phyloP scores from a whole-genome alignment of 2,329 filamentous ascomycete species.

The Clonostachys rosea region DNA sequence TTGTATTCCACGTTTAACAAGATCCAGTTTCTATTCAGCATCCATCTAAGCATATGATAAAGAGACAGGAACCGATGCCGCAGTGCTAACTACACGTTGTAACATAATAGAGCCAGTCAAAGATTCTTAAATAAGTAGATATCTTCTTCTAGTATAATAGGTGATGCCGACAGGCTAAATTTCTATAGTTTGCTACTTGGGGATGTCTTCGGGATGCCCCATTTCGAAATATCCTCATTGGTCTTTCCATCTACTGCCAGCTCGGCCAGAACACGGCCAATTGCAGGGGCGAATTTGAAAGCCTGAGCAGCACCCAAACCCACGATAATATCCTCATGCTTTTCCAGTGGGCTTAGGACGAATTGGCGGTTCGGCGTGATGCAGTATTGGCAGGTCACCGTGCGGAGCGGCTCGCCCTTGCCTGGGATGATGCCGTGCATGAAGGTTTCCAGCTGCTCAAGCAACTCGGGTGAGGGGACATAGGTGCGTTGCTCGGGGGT shows the following conservation, averaged over 20 bases:
- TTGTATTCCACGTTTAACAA: no score
- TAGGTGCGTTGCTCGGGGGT: conserved; percentile 4
- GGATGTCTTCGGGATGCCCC: conserved; percentile 3
- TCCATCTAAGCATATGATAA: no score
- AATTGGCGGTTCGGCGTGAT: conserved; percentile 15
- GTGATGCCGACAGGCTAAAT: no score
- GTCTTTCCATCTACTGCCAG: conserved; percentile 14
- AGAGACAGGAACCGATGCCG: no score
- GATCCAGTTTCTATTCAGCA: no score
- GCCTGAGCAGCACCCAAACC: conserved; percentile 12
- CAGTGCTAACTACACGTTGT: no score
- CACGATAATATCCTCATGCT: conserved; percentile 8
- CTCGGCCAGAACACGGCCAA: conserved; percentile 14
- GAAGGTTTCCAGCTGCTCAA: not conserved
- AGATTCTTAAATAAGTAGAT: no score
- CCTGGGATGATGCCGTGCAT: not conserved
- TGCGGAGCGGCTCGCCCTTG: conserved; percentile 5
- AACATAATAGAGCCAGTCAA: no score
- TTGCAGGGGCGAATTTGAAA: conserved; percentile 16
- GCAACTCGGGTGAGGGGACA: conserved; percentile 4
- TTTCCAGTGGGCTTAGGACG: conserved; percentile 9
- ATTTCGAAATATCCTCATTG: conserved; percentile 9
- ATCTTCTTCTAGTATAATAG: no score
- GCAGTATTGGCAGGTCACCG: conserved; percentile 15
- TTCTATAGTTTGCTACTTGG: no score